Evolutionary conservation across 768 basidiomycete species (phyloP).

Genomic region (Naganishia onofrii): DNA sequence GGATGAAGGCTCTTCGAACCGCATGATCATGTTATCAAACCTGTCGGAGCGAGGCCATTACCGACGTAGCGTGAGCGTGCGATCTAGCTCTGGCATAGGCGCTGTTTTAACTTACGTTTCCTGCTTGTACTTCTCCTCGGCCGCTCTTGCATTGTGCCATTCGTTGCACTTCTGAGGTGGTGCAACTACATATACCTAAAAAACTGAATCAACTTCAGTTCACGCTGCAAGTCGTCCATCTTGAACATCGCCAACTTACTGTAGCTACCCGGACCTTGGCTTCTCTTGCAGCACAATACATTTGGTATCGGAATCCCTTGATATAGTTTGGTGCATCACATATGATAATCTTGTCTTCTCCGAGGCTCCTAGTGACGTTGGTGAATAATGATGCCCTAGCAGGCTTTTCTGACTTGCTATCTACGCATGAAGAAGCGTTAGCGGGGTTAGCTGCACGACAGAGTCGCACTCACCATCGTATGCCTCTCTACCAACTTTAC

Average conservation of each 20-base stretch:
- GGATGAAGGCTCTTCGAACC: constrained; percentile 94
- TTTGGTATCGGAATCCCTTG: constrained; percentile 96
- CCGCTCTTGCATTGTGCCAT: constrained; percentile 65
- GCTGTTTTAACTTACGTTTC: constrained; percentile 65
- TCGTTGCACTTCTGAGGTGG: constrained; percentile 69
- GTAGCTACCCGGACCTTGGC: constrained; percentile 80
- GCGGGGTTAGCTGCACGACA: neutral
- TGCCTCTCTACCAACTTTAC: constrained; percentile 63
- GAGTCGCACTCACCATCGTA: constrained; percentile 66
- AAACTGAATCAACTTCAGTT: neutral
- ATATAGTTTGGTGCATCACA: constrained; percentile 93
- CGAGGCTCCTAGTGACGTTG: constrained; percentile 71
- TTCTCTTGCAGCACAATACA: constrained; percentile 93
- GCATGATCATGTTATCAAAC: constrained; percentile 77
- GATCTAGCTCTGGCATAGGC: neutral
- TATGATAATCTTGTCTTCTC: constrained; percentile 73
- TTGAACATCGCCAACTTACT: constrained; percentile 56
- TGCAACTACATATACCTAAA: constrained; percentile 54
- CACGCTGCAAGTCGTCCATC: neutral
- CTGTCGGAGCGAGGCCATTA: constrained; percentile 52
- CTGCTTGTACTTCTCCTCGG: constrained; percentile 60
- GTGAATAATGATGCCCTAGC: constrained; percentile 81
- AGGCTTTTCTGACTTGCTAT: constrained; percentile 78
- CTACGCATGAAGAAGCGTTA: constrained; percentile 54
- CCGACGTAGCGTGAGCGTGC: neutral